Percentiles rank a stretch among this genome's conserved stretches.
phyloP scores from a whole-genome alignment of 1,284 basidiomycete species.

The Ceraceosorus guamensis region DNA sequence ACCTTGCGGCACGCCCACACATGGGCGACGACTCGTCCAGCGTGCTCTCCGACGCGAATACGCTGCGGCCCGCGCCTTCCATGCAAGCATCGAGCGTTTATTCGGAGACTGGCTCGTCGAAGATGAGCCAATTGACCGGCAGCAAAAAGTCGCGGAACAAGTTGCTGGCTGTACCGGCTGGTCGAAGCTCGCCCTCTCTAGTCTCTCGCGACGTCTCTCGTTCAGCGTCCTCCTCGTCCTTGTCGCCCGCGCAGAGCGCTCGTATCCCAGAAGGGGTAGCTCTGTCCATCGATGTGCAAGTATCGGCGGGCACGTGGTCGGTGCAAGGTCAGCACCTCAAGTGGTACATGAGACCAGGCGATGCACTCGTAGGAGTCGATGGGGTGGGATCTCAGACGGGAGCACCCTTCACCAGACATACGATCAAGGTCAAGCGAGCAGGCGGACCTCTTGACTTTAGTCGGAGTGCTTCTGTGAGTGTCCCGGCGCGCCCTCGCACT shows the following conservation, averaged over 20 bases:
- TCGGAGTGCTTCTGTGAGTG: background rate
- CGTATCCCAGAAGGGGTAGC: background rate
- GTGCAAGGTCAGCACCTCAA: constrained; percentile 63
- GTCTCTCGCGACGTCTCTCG: background rate
- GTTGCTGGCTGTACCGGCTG: background rate
- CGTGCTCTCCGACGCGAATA: constrained; percentile 5
- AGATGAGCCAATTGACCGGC: background rate
- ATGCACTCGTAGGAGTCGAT: background rate
- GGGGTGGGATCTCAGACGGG: background rate
- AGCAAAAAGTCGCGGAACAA: background rate
- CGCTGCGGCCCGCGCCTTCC: constrained; percentile 5
- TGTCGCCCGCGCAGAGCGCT: background rate
- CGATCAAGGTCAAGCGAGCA: background rate
- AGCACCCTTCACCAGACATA: background rate
- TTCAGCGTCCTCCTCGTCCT: background rate
- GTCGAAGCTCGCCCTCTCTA: background rate
- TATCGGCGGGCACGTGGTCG: constrained; percentile 64
- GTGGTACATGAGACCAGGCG: constrained; percentile 69
- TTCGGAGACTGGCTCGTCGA: background rate
- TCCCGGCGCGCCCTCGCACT: too few relatives aligned
- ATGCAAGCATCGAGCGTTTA: constrained; percentile 13
- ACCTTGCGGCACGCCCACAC: background rate
- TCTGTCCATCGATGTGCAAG: constrained; percentile 50
- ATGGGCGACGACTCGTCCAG: background rate
- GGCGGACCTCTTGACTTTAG: background rate